Evolutionary conservation across 306 rosid species (phyloP).

Genomic region (Citrullus amarus): DNA sequence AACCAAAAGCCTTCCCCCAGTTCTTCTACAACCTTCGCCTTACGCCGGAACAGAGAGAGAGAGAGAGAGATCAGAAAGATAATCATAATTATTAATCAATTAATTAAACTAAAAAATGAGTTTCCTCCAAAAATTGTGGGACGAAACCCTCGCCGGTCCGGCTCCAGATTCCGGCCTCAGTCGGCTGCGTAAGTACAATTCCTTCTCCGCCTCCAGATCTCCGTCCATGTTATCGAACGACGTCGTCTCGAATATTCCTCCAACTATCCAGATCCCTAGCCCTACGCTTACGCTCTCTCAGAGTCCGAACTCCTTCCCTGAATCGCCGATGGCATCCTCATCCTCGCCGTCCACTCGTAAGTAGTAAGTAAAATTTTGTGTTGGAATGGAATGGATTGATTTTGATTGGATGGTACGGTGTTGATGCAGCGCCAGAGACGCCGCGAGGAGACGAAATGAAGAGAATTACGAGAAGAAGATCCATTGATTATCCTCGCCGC

Average conservation of each 20-base stretch:
- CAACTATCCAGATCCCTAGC: slow-evolving; percentile 5
- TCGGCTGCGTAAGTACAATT: slow-evolving; percentile 62
- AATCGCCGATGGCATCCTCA: slow-evolving; percentile 19
- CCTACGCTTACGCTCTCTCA: slow-evolving; percentile 13
- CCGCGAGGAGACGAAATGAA: slow-evolving; percentile 31
- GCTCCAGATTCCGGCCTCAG: slow-evolving; percentile 82
- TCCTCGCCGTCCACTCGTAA: slow-evolving; percentile 47
- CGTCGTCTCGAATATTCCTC: background rate
- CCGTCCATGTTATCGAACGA: slow-evolving; percentile 13
- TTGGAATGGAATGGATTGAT: background rate
- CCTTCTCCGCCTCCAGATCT: slow-evolving; percentile 24
- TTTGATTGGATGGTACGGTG: background rate
- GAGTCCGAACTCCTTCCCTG: background rate
- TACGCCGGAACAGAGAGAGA: background rate
- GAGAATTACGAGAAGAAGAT: slow-evolving; percentile 50
- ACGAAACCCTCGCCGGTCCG: slow-evolving; percentile 94
- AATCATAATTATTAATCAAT: background rate
- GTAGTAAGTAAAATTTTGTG: background rate
- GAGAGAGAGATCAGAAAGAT: background rate
- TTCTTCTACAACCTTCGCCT: background rate
- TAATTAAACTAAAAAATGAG: slow-evolving; percentile 24
- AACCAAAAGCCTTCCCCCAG: background rate
- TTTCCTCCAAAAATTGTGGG: slow-evolving; percentile 86
- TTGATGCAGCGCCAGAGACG: slow-evolving; percentile 39
- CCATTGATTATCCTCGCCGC: slow-evolving; percentile 8